Base-by-base conservation (phyloP, 805 yeast species). In the Maudiozyma barnettii region DNA sequence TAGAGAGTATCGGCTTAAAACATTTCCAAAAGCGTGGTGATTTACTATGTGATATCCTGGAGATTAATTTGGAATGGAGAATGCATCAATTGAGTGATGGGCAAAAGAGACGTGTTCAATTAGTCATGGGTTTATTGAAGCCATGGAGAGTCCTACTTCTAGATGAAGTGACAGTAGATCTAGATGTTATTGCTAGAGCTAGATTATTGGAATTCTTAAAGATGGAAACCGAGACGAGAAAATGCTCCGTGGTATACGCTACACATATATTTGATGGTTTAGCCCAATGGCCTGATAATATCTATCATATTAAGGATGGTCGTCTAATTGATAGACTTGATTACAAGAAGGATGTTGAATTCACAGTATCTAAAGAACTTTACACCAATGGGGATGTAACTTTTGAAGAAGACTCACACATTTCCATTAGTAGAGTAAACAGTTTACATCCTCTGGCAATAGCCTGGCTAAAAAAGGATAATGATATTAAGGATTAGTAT, bases 211-310 rank as follows among this genome's bases (percentile, higher is more conserved):
- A 73, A 1, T 93, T 86, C 61, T 69, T 93, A 55, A 75, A 74
- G 53, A 59, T 66, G n/a, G 99, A 93, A 62, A 87, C 96, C 5
- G 70, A 69, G 43, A 60, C 68, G 0, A 73, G 98, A 49, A 66
- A 74, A 18, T 81, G 95, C 51, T 79, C 89, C 43, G 86, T 93
- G 35, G 80, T 91, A 4, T 93, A 93, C 61, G 93, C 98, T 2
- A 93, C 99, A 0, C 99, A 93, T 60, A 93, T 93, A 43, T 93
- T 93, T 64, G 99, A 93, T 59, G 99, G 99, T 0, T 74, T 93
- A 48, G 88, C 87, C 13, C 72, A 74, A 42, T 93, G 98, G 96
- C 95, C 97, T 26, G 84, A 95, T 36, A 72, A 84, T 45, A 71
- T 93, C 8, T 73, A 82, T 13, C 99, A 93, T 64, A 69, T 93